A percentile compares a stretch with the other conserved stretches of the same genome.
These are phyloP conservation scores for Thamnidium elegans DNA, from an alignment of 192 early-diverging fungal species.

Conservation along the genomic window DNA sequence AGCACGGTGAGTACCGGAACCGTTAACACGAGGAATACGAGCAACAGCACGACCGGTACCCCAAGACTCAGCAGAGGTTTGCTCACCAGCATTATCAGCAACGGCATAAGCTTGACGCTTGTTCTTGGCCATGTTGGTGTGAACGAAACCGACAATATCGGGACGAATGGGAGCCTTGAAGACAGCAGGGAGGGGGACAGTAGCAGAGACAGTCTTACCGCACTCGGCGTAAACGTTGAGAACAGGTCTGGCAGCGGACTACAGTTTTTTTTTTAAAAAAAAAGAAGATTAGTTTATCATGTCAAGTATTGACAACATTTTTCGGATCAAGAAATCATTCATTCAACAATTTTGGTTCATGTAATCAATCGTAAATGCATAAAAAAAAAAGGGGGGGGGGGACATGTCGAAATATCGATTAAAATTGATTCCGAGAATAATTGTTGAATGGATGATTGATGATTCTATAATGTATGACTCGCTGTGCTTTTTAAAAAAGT, in stretches of 20 bases:
- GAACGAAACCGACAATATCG: constrained; percentile 93
- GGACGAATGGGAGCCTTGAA: constrained; percentile 98
- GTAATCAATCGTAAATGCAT: too few relatives aligned
- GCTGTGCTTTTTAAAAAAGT: too few relatives aligned
- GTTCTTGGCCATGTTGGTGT: constrained; percentile 99
- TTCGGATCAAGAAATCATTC: too few relatives aligned
- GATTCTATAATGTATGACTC: too few relatives aligned
- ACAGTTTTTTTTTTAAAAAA: background rate
- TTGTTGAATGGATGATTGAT: too few relatives aligned
- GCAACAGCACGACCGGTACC: constrained; percentile 99
- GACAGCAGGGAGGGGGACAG: constrained; percentile 86
- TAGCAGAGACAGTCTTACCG: constrained; percentile 66
- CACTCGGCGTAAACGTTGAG: constrained; percentile 88
- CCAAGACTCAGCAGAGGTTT: constrained; percentile 98
- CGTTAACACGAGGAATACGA: constrained; percentile 98
- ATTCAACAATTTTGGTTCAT: too few relatives aligned
- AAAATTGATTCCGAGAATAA: too few relatives aligned
- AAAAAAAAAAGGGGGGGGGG: too few relatives aligned
- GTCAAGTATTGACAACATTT: too few relatives aligned
- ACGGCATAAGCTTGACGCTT: constrained; percentile 97
- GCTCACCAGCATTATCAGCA: constrained; percentile 95
- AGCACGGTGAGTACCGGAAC: constrained; percentile 95
- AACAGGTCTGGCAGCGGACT: constrained; percentile 74
- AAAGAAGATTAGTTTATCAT: too few relatives aligned
- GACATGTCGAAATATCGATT: too few relatives aligned